Evolutionary conservation across 2,329 filamentous ascomycete species (phyloP), one percentile per base, ranked within the genome.

Genomic region (Penicillium decumbens): DNA sequence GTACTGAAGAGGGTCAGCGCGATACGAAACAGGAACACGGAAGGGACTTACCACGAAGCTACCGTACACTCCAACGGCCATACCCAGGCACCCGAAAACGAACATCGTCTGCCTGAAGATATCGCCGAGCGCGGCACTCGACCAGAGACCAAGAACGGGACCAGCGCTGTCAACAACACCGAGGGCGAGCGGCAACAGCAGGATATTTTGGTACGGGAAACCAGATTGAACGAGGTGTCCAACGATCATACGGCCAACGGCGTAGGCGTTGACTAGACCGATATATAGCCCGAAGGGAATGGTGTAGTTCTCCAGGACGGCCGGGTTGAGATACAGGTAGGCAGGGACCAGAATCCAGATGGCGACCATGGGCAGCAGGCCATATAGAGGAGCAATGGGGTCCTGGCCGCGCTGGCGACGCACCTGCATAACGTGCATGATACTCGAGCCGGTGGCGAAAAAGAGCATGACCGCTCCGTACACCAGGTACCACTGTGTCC

Each of bases 171-270:
- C 93, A 53, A 88, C 64, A 15, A 95, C 86, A 49, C 85, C 92
- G 59, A 83, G 84, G 27, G 82, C 79, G 20, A 98, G 78, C 0
- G 92, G 92, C 20, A 91, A 70, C 37, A 85, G 80, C 41, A 97
- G 77, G 15, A 96, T 82, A 70, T 97, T 97, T 71, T 84, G 84
- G 77, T 92, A 95, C 5, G 93, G 93, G 75, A 96, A 98, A 10
- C 80, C 80, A 37, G 88, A 81, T 72, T 92, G 88, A 52, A 92
- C 89, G 18, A 98, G 78, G 71, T 98, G 93, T 0, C 91, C 91
- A 38, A 89, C 89, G 72, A 97, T 97, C 76, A 97, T 96, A 69
- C 91, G 87, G 6, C 92, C 92, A 49, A 97, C 92, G 44, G 87
- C 88, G 75, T 96, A 97, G 53, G 93, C 91, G 67, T 97, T 97